Percentiles rank a stretch among this genome's conserved stretches.
Evolutionary conservation across 2,329 filamentous ascomycete species (phyloP).

Genomic region (Dothideomycetes sp.): DNA sequence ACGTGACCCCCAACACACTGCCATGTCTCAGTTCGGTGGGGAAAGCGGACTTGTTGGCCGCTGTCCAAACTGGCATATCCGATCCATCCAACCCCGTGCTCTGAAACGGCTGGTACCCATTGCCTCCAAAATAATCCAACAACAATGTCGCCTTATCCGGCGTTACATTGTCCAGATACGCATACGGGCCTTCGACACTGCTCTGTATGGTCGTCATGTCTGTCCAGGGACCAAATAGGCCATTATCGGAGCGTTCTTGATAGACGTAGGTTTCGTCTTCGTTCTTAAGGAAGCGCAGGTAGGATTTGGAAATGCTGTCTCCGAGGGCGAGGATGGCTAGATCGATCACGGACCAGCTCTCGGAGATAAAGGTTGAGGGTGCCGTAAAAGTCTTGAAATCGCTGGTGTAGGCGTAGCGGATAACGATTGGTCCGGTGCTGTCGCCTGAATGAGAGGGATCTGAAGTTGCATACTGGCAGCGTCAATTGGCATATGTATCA

Average conservation of each 20-base stretch:
- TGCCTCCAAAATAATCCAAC: conserved; percentile 7
- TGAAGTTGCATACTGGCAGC: conserved; percentile 33
- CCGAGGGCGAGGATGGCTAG: conserved; percentile 44
- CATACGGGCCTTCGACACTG: conserved; percentile 6
- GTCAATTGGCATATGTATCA: background rate
- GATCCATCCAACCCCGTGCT: background rate
- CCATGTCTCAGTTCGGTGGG: conserved; percentile 5
- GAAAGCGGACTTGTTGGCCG: conserved; percentile 3
- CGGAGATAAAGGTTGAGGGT: conserved; percentile 41
- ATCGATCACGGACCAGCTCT: conserved; percentile 41
- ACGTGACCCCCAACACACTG: too few species aligned
- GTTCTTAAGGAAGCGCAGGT: conserved; percentile 46
- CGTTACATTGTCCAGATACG: conserved; percentile 7
- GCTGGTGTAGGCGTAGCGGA: conserved; percentile 44
- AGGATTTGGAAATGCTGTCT: conserved; percentile 27
- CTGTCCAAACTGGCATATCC: background rate
- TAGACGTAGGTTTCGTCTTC: conserved; percentile 43
- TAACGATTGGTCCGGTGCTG: too few species aligned
- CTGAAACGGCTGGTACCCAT: conserved; percentile 4
- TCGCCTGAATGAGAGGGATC: conserved; percentile 40
- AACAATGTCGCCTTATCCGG: conserved; percentile 4
- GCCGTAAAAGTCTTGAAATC: conserved; percentile 44
- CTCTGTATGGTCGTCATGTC: conserved; percentile 1
- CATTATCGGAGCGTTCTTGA: conserved; percentile 36
- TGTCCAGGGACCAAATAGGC: conserved; percentile 42